Base-by-base conservation (phyloP, 805 yeast species). In the Wickerhamiella spandovensis region DNA sequence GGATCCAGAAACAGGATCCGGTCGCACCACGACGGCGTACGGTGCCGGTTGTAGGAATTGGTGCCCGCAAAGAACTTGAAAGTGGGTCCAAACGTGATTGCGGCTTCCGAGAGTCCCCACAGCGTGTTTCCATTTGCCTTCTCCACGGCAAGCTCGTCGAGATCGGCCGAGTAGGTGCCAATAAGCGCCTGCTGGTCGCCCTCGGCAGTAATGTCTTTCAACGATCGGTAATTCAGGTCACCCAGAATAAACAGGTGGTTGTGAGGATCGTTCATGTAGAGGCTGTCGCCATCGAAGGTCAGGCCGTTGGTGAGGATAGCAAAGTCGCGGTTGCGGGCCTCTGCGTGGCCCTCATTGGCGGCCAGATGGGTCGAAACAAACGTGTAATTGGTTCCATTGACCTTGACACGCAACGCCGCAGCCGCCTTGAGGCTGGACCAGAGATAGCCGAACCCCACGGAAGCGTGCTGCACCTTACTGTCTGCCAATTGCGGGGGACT, bases 21-120 rank as follows among this genome's bases (percentile, higher is more conserved):
- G 62, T 89, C 97, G 65, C 96, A 88, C 95, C 95, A 89, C 6
- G 95, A 81, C 0, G 96, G 94, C 1, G 69, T 67, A 50, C 96
- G 70, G 56, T 78, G 80, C 1, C 62, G 42, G 53, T 77, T 75
- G 62, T 77, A 84, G n/a, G 73, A 71, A 2, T 55, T 48, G 0
- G 79, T 70, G 30, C 76, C 74, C 1, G 72, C 52, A 47, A 65
- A 63, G 62, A 70, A 84, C 65, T 89, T 89, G 69, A 82, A 89
- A 0, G 95, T 84, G 10, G 95, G 96, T n/a, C 68, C 69, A 62
- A 89, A 89, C 0, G 58, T 57, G 15, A 89, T 72, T n/a, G 67
- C 61, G 0, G 79, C 72, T 65, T 89, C 97, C 1, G 68, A 62
- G 57, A 88, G 82, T 0, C 86, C 86, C 53, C 70, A 62, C 32